Evolutionary conservation across 768 basidiomycete species (phyloP), one percentile per base, ranked within the genome.

Genomic region (Dictyophora rubrovolvata): DNA sequence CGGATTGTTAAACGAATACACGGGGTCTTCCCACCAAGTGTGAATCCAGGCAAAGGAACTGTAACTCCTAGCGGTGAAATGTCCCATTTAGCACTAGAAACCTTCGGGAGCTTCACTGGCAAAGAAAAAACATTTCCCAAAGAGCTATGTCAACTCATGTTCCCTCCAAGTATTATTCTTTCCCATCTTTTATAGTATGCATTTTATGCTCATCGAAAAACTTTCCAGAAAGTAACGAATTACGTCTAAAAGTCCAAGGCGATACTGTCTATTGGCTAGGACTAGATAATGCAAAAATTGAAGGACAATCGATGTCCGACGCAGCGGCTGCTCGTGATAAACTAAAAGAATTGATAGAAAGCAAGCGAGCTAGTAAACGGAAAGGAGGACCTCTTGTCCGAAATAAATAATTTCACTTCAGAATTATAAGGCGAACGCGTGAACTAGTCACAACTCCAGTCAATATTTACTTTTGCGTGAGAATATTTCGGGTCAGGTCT

Each of bases 1-100:
- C 48, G 50, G 20, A 59, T 59, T 53, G 49, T 59, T 7, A 48
- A 51, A 48, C 16, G 57, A 51, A 22, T 59, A 18, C 33, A 51
- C 37, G 49, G 21, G 22, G 49, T 59, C 5, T 56, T 35, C 23
- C n/a, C 46, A 3, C 14, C 55, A 48, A 23, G 37, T 23, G 20
- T 48, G 10, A 8, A 55, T 9, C 36, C 49, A 17, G 35, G 35
- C 5, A 53, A 51, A 14, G 33, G 18, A 18, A 46, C 11, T 35
- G 14, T 35, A 35, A 20, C 21, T 22, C 4, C 21, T 8, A 35
- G 49, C 33, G 28, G 14, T 20, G 49, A 59, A 20, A 20, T 59
- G 14, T 17, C 47, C 18, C 47, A 59, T 28, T 14, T 59, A 18
- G 48, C 50, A 11, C 36, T 59, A 12, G 57, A 59, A 47, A 59